Conservation (phyloP, 1,139 yeast genomes). For the Pneumocystis sp. region DNA sequence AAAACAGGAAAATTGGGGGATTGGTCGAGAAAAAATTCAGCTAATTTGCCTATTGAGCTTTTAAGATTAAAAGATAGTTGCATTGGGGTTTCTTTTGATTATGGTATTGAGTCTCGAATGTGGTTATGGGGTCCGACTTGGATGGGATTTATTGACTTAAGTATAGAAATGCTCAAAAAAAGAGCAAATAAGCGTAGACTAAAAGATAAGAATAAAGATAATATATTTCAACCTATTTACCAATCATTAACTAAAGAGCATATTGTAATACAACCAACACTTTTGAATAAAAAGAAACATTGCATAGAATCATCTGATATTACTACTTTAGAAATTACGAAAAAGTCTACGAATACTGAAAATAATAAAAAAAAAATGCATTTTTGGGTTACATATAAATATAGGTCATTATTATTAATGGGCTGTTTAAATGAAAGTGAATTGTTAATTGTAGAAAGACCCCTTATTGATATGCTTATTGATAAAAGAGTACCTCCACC, state of each 20-base stretch:
- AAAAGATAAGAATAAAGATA: neutral
- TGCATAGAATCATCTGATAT: constrained; percentile 5
- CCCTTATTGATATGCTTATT: constrained; percentile 30
- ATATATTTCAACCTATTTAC: neutral
- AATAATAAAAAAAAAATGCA: constrained; percentile 22
- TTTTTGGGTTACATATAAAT: constrained; percentile 66
- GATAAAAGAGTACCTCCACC: neutral
- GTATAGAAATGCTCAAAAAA: constrained; percentile 42
- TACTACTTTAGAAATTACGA: constrained; percentile 2
- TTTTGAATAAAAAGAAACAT: constrained; percentile 1
- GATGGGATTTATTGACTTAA: constrained; percentile 60
- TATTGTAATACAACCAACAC: neutral
- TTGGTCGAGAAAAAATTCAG: constrained; percentile 74
- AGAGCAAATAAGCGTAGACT: constrained; percentile 15
- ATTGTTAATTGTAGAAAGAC: constrained; percentile 64
- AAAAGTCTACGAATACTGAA: constrained; percentile 1
- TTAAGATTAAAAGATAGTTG: constrained; percentile 51
- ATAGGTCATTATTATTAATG: constrained; percentile 57
- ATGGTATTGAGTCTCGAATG: constrained; percentile 29
- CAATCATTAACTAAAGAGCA: neutral
- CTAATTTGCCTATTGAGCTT: constrained; percentile 55
- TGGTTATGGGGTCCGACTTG: constrained; percentile 89
- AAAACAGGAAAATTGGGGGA: constrained; percentile 33
- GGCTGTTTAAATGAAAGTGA: constrained; percentile 43
- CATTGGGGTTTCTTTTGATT: constrained; percentile 44